Evolutionary conservation across 495 filamentous ascomycete species (phyloP), one percentile per base, ranked within the genome.

Genomic region (Penicillium canariense): DNA sequence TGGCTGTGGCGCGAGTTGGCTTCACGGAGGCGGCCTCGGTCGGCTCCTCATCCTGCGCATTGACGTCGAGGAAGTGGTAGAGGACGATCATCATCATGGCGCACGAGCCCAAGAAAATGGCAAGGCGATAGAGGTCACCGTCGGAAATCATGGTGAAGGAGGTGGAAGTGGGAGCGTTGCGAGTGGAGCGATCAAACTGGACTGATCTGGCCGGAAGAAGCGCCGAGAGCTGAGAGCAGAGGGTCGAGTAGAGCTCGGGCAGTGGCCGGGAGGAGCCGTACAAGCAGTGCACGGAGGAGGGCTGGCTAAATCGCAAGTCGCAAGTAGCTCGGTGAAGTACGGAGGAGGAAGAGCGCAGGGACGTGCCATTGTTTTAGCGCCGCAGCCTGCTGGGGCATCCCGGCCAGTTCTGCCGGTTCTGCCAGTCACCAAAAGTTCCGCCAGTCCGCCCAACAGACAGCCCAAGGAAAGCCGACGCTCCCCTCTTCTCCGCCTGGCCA

Each of bases 31-130:
- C 36, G 54, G 58, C 22, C 22, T 59, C 25, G 15, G 59, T 36
- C 3, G 56, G 31, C 15, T 62, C 44, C 23, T 61, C 62, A 23
- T 81, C 79, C 40, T 89, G 74, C 30, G 91, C 84, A 69, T 98
- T 98, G 78, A 97, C 84, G 66, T 97, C 92, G 62, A 99, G 86
- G 79, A 95, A 97, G 75, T 96, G 91, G 80, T 97, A 97, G 17
- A 96, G 73, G 39, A 97, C 84, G 43, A 96, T 96, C 58, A 99
- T 83, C 49, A 96, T 82, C 91, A 97, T 94, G 61, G 94, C 84
- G 28, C 86, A 80, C 36, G 85, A 91, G 74, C 95, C 94, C 52
- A 97, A 88, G 72, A 96, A 93, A 68, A 96, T 85, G 72, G 94
- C 92, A 20, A 99, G 85, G 25, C 81, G 79, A 76, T 90, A 89